These are phyloP conservation scores for Paramecium octaurelia DNA, from an alignment of 73 alveolate species.

Conservation along the genomic window DNA sequence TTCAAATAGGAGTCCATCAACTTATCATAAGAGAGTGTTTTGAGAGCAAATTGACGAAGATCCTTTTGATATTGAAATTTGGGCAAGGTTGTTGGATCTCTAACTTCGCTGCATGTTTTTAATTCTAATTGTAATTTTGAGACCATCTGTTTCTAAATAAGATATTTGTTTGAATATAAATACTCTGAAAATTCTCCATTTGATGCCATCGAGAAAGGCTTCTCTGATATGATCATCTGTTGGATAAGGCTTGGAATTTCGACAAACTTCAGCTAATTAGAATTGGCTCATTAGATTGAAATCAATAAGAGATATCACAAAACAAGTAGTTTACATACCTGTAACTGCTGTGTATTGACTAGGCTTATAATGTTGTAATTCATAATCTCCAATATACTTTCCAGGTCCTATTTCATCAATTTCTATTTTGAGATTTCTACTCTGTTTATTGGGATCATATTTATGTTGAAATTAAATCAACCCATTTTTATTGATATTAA, in stretches of 20 bases:
- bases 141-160: constrained; percentile 31
- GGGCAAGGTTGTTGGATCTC: constrained; percentile 27
- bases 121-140: constrained; percentile 38
- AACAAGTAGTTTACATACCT: constrained; percentile 35
- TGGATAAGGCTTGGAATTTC: constrained; percentile 58
- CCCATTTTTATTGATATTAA: constrained; percentile 8
- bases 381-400: constrained; percentile 54
- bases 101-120: constrained; percentile 3
- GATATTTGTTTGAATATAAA: background rate
- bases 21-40: constrained; percentile 47
- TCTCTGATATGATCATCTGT: constrained; percentile 54
- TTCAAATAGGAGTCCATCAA: background rate
- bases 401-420: constrained; percentile 58
- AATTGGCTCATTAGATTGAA: constrained; percentile 22
- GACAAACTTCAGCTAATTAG: constrained; percentile 6
- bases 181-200: constrained; percentile 51
- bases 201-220: constrained; percentile 51
- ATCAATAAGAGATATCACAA: constrained; percentile 30
- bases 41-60: constrained; percentile 17
- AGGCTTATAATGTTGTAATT: constrained; percentile 44
- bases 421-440: background rate
- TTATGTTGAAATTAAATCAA: constrained; percentile 22
- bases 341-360: constrained; percentile 54
- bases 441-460: constrained; percentile 43
- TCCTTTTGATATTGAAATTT: constrained; percentile 14